These are phyloP conservation scores for Thalassiosira mediterranea DNA, from an alignment of 352 stramenopile species.

Conservation along the genomic window DNA sequence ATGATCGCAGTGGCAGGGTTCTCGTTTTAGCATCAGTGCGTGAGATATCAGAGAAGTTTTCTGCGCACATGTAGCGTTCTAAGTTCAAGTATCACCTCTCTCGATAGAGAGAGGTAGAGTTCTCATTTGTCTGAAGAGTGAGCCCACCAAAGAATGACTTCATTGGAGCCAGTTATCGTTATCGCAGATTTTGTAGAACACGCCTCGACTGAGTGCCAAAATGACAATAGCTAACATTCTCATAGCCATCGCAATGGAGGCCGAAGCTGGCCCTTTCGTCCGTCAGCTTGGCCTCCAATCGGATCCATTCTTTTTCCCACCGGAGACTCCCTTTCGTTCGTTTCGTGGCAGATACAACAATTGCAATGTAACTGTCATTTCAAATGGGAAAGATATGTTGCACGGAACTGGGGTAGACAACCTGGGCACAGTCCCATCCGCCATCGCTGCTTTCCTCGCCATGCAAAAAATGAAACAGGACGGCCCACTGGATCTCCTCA, in stretches of 20 bases:
- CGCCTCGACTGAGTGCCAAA: no score
- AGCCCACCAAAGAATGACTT: no score
- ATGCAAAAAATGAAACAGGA: conserved; percentile 57
- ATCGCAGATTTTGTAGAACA: no score
- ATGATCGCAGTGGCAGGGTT: no score
- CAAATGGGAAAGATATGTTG: conserved; percentile 74
- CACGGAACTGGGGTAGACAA: conserved; percentile 79
- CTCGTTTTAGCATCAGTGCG: no score
- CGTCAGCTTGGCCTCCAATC: conserved; percentile 63
- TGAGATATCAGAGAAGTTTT: no score
- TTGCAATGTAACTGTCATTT: conserved; percentile 77
- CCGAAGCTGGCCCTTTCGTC: conserved; percentile 77
- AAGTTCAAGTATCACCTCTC: no score
- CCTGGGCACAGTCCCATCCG: conserved; percentile 74
- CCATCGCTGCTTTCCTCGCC: conserved; percentile 69
- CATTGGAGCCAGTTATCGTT: no score
- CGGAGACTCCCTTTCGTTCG: conserved; percentile 66
- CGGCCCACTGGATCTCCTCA: conserved; percentile 57
- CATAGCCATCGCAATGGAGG: conserved; percentile 84
- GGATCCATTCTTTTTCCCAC: conserved; percentile 63
- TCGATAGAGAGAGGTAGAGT: no score
- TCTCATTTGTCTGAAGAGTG: no score
- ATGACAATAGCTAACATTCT: conserved; percentile 52
- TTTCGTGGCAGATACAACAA: conserved; percentile 68
- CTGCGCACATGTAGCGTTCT: no score